Base-by-base conservation (phyloP, 2,329 filamentous ascomycete species). In the Fusarium sterilihyphosum region DNA sequence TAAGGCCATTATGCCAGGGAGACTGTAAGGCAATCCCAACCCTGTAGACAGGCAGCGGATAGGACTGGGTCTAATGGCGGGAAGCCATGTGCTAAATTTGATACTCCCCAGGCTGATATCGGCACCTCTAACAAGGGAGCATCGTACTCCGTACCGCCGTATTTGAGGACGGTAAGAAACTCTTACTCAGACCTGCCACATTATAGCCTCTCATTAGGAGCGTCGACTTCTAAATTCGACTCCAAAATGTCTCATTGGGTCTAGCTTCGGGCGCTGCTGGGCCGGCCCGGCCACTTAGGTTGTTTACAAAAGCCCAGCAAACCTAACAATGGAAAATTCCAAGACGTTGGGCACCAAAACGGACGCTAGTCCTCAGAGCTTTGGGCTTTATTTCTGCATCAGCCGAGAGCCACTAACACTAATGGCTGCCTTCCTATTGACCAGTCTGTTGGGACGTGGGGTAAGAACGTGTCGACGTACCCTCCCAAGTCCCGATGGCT, bases 301-400 rank as follows among this genome's bases (percentile, higher is more conserved):
- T 68, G 64, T 49, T 67, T 60, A 43, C 35, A 61, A 62, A 66
- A 65, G 67, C 67, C 63, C 73, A 72, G 67, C 43, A 40, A 44
- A 57, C 73, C 73, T 61, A 76, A 73, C 43, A 52, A 49, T 70
- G 43, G 47, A 71, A 61, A 53, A 47, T 54, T 65, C 56, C 59
- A 64, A 70, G 71, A 70, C 67, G 75, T 78, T 78, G 77, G 77
- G 77, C 77, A 78, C 70, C 77, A 78, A 78, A 70, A 71, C 73
- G 69, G 69, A 77, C 74, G 77, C 77, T 78, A 77, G 56, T 71
- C 61, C 64, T 67, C 71, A 76, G 69, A 67, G 61, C 62, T 66
- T 70, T 62, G 60, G 61, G 67, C 67, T 60, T 66, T 74, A 73
- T 61, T 59, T 69, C 65, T 78, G 76, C 73, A 75, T 78, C 76